Percentiles rank a stretch among this genome's conserved stretches.
Conservation (phyloP, 805 yeast species). For the Cyberlindnera euphorbiae region DNA sequence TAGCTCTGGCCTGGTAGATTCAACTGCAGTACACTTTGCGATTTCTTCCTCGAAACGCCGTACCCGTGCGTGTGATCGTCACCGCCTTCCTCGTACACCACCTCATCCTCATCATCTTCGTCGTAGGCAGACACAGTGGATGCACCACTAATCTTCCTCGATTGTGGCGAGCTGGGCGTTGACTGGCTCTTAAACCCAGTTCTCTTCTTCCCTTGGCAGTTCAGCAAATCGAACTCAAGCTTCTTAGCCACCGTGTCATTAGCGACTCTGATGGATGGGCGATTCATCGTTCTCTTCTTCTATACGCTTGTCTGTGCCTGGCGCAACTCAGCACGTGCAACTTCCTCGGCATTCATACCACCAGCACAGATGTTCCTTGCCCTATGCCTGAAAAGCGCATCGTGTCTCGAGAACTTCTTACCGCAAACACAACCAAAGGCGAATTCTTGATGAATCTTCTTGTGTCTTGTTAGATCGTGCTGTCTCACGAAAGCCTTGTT, state of each 20-base stretch:
- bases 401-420: constrained; percentile 85
- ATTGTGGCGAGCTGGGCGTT: constrained; percentile 10
- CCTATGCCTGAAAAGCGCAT: constrained; percentile 81
- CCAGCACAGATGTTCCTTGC: constrained; percentile 79
- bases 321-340: constrained; percentile 8
- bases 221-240: constrained; percentile 18
- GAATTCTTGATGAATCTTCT: constrained; percentile 76
- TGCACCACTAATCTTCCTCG: constrained; percentile 13
- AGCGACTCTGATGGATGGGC: constrained; percentile 8
- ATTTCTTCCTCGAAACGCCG: too few species aligned
- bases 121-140: constrained; percentile 7
- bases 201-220: constrained; percentile 2
- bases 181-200: constrained; percentile 5
- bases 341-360: constrained; percentile 37
- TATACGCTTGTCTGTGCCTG: constrained; percentile 12
- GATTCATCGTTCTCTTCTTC: constrained; percentile 10
- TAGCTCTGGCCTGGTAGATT: too few species aligned
- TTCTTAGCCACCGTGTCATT: constrained; percentile 21
- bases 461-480: constrained; percentile 89
- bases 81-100: constrained; percentile 5
- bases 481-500: constrained; percentile 88
- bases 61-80: too few species aligned
- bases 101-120: constrained; percentile 4
- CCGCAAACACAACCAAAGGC: constrained; percentile 84
- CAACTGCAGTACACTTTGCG: too few species aligned